A percentile compares a stretch with the other conserved stretches of the same genome.
Evolutionary conservation across 208 protist species (phyloP).

Genomic region (Wallacemonas sp.): DNA sequence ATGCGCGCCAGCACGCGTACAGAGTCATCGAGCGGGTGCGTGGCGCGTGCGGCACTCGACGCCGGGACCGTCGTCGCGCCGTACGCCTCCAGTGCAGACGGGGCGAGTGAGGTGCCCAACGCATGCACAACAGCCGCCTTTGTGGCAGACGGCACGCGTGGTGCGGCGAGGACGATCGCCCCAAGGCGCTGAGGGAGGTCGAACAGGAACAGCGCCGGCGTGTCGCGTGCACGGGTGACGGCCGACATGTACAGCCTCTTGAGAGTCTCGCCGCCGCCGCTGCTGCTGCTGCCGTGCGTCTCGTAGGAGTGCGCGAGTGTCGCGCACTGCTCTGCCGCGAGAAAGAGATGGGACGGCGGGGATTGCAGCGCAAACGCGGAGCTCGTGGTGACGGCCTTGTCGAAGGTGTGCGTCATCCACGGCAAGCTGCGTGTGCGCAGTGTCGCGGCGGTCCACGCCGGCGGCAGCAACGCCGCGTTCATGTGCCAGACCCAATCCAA

Average conservation of each 20-base stretch:
- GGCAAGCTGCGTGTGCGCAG: slow-evolving; percentile 2
- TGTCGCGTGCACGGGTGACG: background rate
- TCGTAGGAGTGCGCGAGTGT: no score
- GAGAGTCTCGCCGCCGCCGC: background rate
- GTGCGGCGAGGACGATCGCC: slow-evolving; percentile 18
- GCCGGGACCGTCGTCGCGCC: no score
- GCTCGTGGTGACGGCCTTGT: background rate
- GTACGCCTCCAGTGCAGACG: background rate
- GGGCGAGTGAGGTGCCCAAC: background rate
- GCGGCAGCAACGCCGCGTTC: background rate
- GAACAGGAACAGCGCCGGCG: slow-evolving; percentile 30
- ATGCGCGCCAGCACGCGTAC: slow-evolving; percentile 42
- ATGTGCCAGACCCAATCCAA: slow-evolving; percentile 5
- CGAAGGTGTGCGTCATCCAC: slow-evolving; percentile 12
- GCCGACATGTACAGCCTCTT: slow-evolving; percentile 11
- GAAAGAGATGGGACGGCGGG: slow-evolving; percentile 10
- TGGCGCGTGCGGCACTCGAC: no score
- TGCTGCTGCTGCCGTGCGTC: no score
- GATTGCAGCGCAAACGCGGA: slow-evolving; percentile 7
- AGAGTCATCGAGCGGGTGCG: slow-evolving; percentile 18
- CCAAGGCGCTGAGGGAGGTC: slow-evolving; percentile 24
- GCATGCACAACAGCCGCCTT: background rate
- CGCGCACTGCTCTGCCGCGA: no score
- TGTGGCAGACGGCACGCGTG: slow-evolving; percentile 7
- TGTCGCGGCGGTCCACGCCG: background rate